Evolutionary conservation across 2,329 filamentous ascomycete genomes (phyloP).

Genomic region (Pezicula rhizophila): DNA sequence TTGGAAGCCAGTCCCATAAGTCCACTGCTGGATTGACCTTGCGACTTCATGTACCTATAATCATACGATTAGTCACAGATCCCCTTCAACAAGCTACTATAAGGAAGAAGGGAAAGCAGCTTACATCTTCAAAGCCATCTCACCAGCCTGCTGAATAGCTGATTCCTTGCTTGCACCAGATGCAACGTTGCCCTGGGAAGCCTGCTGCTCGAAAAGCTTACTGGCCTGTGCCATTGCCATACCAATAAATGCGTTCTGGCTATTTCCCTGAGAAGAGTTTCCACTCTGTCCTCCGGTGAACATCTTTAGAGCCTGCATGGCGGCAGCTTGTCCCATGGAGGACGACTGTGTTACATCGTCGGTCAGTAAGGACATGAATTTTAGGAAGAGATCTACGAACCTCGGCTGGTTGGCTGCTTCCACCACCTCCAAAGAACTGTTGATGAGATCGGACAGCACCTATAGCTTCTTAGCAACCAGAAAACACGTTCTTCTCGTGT

Average conservation of each 20-base stretch:
- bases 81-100: too few species aligned
- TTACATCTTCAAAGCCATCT: constrained; percentile 88
- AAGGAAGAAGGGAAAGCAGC: too few species aligned
- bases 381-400: constrained; percentile 29
- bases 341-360: constrained; percentile 23
- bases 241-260: constrained; percentile 75
- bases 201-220: constrained; percentile 60
- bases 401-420: constrained; percentile 38
- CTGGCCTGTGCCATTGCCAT: constrained; percentile 84
- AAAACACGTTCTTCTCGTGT: background rate
- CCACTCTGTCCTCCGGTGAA: constrained; percentile 55
- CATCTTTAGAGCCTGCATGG: constrained; percentile 75
- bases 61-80: too few species aligned
- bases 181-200: constrained; percentile 45
- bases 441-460: constrained; percentile 71
- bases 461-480: constrained; percentile 20
- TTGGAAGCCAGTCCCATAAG: constrained; percentile 52
- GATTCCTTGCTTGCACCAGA: constrained; percentile 70
- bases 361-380: background rate
- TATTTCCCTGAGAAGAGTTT: constrained; percentile 39
- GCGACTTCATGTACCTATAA: constrained; percentile 55
- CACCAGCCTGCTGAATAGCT: constrained; percentile 70
- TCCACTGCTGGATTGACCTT: constrained; percentile 44
- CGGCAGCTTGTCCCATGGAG: constrained; percentile 65
- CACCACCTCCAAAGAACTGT: constrained; percentile 58